These are phyloP conservation scores for Penicillium italicum DNA, from an alignment of 2,329 filamentous ascomycete genomes.

Conservation along the genomic window DNA sequence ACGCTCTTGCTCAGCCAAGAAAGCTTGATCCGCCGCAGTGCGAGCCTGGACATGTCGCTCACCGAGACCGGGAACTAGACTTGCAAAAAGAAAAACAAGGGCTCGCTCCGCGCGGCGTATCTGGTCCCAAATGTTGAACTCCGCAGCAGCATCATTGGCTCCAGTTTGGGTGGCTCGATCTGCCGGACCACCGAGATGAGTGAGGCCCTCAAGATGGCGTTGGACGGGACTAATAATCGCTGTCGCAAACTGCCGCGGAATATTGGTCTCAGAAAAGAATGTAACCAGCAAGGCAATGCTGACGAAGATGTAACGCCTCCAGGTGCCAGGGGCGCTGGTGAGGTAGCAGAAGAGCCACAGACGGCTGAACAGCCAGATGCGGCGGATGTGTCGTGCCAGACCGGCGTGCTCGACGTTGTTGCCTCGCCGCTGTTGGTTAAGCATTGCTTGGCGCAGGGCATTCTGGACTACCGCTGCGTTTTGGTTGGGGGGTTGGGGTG, in stretches of 20 bases:
- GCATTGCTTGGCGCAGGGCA: slow-evolving; percentile 31
- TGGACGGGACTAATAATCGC: slow-evolving; percentile 40
- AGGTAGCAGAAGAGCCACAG: slow-evolving; percentile 59
- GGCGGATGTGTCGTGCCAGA: slow-evolving; percentile 41
- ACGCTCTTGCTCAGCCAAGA: slow-evolving; percentile 15
- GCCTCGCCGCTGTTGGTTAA: slow-evolving; percentile 27
- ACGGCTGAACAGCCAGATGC: slow-evolving; percentile 57
- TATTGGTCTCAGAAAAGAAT: slow-evolving; percentile 41
- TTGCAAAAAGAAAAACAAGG: slow-evolving; percentile 60
- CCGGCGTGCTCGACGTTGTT: slow-evolving; percentile 30
- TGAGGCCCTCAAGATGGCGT: slow-evolving; percentile 45
- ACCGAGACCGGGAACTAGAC: slow-evolving; percentile 59
- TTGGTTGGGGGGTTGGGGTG: slow-evolving; percentile 10
- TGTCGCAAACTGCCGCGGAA: slow-evolving; percentile 34
- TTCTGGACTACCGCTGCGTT: slow-evolving; percentile 28
- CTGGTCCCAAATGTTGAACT: slow-evolving; percentile 19
- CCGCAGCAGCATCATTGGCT: not conserved
- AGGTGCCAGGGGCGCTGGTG: slow-evolving; percentile 50
- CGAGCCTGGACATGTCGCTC: slow-evolving; percentile 58
- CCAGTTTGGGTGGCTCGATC: slow-evolving; percentile 14
- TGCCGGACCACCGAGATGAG: slow-evolving; percentile 30
- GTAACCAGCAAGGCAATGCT: slow-evolving; percentile 37
- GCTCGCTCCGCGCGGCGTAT: slow-evolving; percentile 53
- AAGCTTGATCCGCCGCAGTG: slow-evolving; percentile 48
- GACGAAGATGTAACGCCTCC: slow-evolving; percentile 43